Evolutionary conservation across 2,329 filamentous ascomycete species (phyloP).

Genomic region (Phialemoniopsis sp.): DNA sequence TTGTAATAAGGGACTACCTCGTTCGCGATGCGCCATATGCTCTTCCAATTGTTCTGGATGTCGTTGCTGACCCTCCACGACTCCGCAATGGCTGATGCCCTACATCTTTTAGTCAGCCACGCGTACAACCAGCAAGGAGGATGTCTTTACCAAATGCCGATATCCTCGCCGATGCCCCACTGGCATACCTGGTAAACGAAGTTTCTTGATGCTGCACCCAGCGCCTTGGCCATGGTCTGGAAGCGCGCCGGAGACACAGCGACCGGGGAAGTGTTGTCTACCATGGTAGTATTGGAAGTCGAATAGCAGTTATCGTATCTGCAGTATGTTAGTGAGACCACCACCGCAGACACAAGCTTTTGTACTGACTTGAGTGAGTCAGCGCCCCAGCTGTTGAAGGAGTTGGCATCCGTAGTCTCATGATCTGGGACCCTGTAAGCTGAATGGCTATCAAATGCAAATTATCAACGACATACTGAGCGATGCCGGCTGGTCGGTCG

Average conservation of each 20-base stretch:
- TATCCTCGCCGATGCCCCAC: constrained; percentile 45
- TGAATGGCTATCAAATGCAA: not conserved
- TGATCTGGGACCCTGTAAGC: constrained; percentile 19
- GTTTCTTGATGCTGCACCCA: constrained; percentile 31
- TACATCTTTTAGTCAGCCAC: constrained; percentile 5
- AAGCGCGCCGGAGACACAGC: constrained; percentile 35
- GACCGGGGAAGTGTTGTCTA: constrained; percentile 31
- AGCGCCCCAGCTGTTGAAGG: constrained; percentile 37
- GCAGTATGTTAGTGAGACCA: fast-evolving
- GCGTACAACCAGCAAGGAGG: too few relatives aligned
- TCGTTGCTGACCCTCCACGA: constrained; percentile 50
- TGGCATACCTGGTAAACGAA: constrained; percentile 48
- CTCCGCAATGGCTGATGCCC: constrained; percentile 38
- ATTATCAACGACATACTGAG: constrained; percentile 23
- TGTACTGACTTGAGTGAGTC: constrained; percentile 45
- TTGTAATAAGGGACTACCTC: constrained; percentile 42
- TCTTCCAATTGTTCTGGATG: constrained; percentile 45
- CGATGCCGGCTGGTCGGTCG: constrained; percentile 34
- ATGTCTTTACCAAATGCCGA: constrained; percentile 35
- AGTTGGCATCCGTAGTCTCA: constrained; percentile 33
- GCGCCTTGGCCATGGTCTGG: constrained; percentile 37
- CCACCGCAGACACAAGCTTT: not conserved
- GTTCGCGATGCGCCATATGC: constrained; percentile 47
- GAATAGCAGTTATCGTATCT: constrained; percentile 47
- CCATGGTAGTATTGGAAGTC: constrained; percentile 33